Evolutionary conservation across 441 rosid species (phyloP).

Genomic region (Brassica hybrid): DNA sequence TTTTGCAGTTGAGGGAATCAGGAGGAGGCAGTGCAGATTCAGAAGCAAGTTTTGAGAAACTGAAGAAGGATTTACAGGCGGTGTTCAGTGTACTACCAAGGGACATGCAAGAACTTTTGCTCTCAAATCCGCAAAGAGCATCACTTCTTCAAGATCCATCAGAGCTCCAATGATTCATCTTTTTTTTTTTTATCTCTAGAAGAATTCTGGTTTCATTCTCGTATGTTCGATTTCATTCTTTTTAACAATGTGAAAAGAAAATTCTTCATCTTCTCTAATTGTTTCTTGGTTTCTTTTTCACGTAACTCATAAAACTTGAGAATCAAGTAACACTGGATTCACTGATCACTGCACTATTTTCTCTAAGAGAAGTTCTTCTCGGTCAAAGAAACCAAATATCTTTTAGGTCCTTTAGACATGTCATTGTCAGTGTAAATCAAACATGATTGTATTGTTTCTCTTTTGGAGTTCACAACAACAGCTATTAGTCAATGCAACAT

Average conservation of each 20-base stretch:
- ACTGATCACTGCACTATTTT: neutral
- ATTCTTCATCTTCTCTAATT: conserved; percentile 20
- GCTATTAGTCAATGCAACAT: neutral
- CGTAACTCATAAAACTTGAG: neutral
- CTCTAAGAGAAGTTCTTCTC: neutral
- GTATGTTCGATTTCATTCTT: conserved; percentile 22
- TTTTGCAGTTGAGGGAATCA: conserved; percentile 57
- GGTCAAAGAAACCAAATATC: neutral
- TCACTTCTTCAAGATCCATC: conserved; percentile 61
- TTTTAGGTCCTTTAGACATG: neutral
- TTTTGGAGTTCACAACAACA: neutral
- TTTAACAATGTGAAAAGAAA: conserved; percentile 8
- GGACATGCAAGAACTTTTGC: conserved; percentile 91
- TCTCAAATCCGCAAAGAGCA: conserved; percentile 83
- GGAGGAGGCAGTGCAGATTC: conserved; percentile 51
- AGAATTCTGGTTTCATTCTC: conserved; percentile 11
- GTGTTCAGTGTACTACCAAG: conserved; percentile 76
- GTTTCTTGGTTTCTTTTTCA: neutral
- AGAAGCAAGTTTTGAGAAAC: conserved; percentile 61
- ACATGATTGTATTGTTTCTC: neutral
- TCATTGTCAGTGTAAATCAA: neutral
- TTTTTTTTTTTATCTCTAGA: conserved; percentile 4
- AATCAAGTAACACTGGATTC: neutral
- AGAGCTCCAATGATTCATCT: conserved; percentile 34
- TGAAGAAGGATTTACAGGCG: conserved; percentile 75